Percentiles rank a stretch among this genome's conserved stretches.
These are phyloP conservation scores for Auriscalpium vulgare DNA, from an alignment of 768 basidiomycete species.

Conservation along the genomic window DNA sequence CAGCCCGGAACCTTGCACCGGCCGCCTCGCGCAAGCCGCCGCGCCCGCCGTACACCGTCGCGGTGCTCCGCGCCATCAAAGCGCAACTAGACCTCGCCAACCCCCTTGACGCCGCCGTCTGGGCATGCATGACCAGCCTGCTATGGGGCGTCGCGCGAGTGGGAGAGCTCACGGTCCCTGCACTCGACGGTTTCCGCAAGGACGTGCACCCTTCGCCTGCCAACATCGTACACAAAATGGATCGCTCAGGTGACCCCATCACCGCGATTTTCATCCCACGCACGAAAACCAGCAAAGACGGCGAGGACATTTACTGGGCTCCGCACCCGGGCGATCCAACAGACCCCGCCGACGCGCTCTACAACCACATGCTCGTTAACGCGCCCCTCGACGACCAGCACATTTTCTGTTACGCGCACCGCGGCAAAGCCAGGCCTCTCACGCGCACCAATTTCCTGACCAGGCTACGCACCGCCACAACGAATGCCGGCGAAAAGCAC, in stretches of 20 bases:
- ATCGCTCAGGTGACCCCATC: neutral
- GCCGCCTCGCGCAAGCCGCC: conserved; percentile 22
- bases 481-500: conserved; percentile 4
- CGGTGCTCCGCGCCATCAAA: conserved; percentile 11
- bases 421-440: conserved; percentile 15
- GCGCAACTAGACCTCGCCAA: conserved; percentile 18
- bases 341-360: conserved; percentile 20
- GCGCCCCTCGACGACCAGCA: conserved; percentile 14
- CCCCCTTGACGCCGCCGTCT: conserved; percentile 28
- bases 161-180: neutral
- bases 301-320: conserved; percentile 28
- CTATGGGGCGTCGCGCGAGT: neutral
- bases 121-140: conserved; percentile 26
- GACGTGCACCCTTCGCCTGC: neutral
- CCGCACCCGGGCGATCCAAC: conserved; percentile 16
- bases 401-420: conserved; percentile 24
- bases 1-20: conserved; percentile 24
- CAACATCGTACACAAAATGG: neutral
- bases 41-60: conserved; percentile 23
- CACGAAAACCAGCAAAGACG: conserved; percentile 12
- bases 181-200: neutral
- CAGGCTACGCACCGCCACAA: conserved; percentile 8
- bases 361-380: conserved; percentile 25
- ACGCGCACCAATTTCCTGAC: conserved; percentile 20
- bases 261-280: neutral